Base-by-base conservation (phyloP, 2,329 filamentous ascomycete species). In the Neofusicoccum parvum region DNA sequence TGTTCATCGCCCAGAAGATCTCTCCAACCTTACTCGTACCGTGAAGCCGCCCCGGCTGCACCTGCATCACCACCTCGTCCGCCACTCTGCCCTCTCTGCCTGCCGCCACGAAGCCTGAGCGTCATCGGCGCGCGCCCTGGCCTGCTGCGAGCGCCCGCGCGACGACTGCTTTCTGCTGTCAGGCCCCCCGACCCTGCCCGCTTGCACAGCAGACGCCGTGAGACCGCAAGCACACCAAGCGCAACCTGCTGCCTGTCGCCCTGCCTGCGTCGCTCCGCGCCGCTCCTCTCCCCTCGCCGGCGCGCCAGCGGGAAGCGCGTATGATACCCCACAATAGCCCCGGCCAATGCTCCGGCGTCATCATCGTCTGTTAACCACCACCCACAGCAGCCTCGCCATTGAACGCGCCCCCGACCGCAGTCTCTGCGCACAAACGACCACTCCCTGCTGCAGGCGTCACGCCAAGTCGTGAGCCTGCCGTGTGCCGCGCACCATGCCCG, bases 11-110 rank as follows among this genome's bases (percentile, higher is more conserved):
- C 34, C 54, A 65, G 39, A 37, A 46, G 34, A 51, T 60, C 37
- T 53, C 45, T 15, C 64, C 64, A n/a, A 65, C 64, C 54, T 45
- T 65, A 20, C 64, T 65, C 54, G 64, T 65, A 36, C 64, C 64
- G 34, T 65, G 64, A 65, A 51, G 53, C 27, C 46, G n/a, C 27
- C 48, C 17, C 53, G 48, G 12, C 51, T 50, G 63, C 63, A 49
- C 53, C 63, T 39, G n/a, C 36, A 37, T 65, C 56, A 15, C 34
- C 62, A 17, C 50, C 62, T 27, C 51, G 14, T 39, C 51, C 51
- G 23, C 37, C 15, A 39, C 45, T 43, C 63, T 14, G 27, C 62
- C 5, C 34, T 43, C 41, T 17, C 53, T 39, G 51, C 41, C 34
- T 43, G n/a, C 56, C 34, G 10, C 50, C 43, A 14, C 39, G 10